Evolutionary conservation across 1,139 yeast genomes (phyloP).

Genomic region (Geotrichum cucujoidarum): DNA sequence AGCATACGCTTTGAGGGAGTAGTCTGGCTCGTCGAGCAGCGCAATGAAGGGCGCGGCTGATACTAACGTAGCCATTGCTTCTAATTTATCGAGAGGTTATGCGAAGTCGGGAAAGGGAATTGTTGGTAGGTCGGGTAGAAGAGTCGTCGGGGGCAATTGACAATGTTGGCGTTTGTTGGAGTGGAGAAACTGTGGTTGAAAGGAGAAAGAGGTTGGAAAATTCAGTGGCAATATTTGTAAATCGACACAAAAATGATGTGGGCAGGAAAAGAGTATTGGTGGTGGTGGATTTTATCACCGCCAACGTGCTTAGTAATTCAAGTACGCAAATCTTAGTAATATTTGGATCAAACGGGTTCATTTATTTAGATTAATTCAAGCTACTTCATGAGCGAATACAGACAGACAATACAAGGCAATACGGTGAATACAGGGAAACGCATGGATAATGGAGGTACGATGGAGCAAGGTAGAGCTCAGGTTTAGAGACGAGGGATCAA

Average conservation of each 20-base stretch:
- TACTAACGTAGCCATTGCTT: slow-evolving; percentile 6
- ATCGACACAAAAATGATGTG: background rate
- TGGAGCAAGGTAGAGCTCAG: no score
- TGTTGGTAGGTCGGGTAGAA: background rate
- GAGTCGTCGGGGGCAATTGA: background rate
- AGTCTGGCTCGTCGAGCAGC: slow-evolving; percentile 75
- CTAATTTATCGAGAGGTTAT: background rate
- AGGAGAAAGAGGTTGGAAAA: background rate
- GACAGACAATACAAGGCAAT: no score
- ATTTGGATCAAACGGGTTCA: no score
- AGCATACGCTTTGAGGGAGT: slow-evolving; percentile 75
- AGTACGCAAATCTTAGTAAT: no score
- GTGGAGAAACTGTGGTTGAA: no score
- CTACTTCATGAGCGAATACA: no score
- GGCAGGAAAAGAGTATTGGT: background rate
- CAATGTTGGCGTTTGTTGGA: no score
- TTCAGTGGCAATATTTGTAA: background rate
- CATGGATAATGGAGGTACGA: no score
- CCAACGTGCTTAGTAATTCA: no score
- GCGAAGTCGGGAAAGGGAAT: background rate
- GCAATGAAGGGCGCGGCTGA: slow-evolving; percentile 86
- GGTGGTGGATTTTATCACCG: slow-evolving; percentile 4
- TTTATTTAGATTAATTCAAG: no score
- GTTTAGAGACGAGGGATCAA: no score
- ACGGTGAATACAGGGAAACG: no score